Evolutionary conservation across 1,284 basidiomycete genomes (phyloP).

Genomic region (Tranzscheliella williamsii): DNA sequence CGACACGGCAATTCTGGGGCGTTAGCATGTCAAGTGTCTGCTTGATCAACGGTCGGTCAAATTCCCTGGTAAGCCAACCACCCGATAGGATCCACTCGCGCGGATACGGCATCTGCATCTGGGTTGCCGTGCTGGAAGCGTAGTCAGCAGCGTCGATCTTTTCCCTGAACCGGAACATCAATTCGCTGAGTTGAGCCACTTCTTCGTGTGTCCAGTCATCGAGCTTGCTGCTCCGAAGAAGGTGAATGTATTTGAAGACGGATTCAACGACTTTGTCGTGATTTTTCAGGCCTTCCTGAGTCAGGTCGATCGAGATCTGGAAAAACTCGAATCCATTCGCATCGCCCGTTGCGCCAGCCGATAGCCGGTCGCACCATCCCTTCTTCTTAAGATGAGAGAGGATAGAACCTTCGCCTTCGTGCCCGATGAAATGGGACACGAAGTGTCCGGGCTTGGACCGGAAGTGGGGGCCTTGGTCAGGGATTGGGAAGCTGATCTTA

Average conservation of each 20-base stretch:
- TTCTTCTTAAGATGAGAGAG: slow-evolving; percentile 87
- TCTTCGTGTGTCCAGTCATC: slow-evolving; percentile 79
- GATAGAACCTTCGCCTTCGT: slow-evolving; percentile 93
- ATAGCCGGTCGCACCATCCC: slow-evolving; percentile 85
- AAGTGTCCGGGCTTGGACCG: slow-evolving; percentile 78
- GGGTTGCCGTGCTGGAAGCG: slow-evolving; percentile 75
- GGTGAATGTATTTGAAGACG: slow-evolving; percentile 83
- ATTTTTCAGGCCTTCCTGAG: slow-evolving; percentile 83
- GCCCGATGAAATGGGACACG: slow-evolving; percentile 85
- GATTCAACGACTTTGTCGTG: slow-evolving; percentile 75
- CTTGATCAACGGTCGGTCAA: slow-evolving; percentile 72
- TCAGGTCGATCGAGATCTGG: slow-evolving; percentile 80
- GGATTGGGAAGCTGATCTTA: slow-evolving; percentile 77
- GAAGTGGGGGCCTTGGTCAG: slow-evolving; percentile 75
- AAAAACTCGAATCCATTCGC: slow-evolving; percentile 84
- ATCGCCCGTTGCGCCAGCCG: slow-evolving; percentile 72
- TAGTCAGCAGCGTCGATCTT: slow-evolving; percentile 79
- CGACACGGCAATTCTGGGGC: slow-evolving; percentile 71
- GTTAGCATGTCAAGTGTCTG: slow-evolving; percentile 70
- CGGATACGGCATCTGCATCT: slow-evolving; percentile 80
- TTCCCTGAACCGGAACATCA: slow-evolving; percentile 86
- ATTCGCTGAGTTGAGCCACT: slow-evolving; percentile 73
- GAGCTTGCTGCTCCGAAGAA: slow-evolving; percentile 74
- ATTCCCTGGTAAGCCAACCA: slow-evolving; percentile 75
- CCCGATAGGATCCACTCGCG: slow-evolving; percentile 77